Base-by-base conservation (phyloP, 2,329 filamentous ascomycete species). In the Juglanconis sp. region DNA sequence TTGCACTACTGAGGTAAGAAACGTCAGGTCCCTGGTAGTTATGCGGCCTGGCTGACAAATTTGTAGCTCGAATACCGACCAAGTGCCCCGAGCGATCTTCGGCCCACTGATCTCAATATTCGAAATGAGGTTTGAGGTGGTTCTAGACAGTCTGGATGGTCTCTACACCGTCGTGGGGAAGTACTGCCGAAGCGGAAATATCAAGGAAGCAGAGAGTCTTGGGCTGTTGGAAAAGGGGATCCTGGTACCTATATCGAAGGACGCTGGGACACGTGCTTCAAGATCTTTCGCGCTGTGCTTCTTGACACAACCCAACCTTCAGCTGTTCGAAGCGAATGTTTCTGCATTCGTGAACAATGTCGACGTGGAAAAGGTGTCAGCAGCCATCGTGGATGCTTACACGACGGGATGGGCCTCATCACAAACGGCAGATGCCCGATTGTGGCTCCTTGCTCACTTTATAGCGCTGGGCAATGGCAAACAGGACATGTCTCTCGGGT, bases 401-500 rank as follows among this genome's bases (percentile, higher is more conserved):
- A 65, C 69, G 1, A 66, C 68, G 2, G 62, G 68, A 2, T 61
- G 69, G 5, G 60, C 68, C 10, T 52, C 61, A 1, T 61, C 66
- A 2, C 65, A 68, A 11, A 69, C 73, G 1, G 74, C 74, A 42
- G 73, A 79, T 46, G 72, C 75, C 9, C 80, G 85, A 42, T 72
- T 91, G 44, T 88, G 87, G 79, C 78, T 90, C 34, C 74, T 92
- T 34, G 82, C 89, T 13, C 86, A 90, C 67, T 88, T 88, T 64
- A 81, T 90, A 62, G 80, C 83, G 55, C 71, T 89, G 11, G 79
- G 81, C 55, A 76, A 76, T 57, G 72, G 71, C 9, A 73, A 72
- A 50, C 66, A 67, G 13, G 68, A 71, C 34, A 67, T 70, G 9
- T 68, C 68, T 3, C 71, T 76, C 40, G 74, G 75, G 13, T 67